These are phyloP conservation scores for Borovskyia barvae DNA, from an alignment of 208 protist species.

Conservation along the genomic window DNA sequence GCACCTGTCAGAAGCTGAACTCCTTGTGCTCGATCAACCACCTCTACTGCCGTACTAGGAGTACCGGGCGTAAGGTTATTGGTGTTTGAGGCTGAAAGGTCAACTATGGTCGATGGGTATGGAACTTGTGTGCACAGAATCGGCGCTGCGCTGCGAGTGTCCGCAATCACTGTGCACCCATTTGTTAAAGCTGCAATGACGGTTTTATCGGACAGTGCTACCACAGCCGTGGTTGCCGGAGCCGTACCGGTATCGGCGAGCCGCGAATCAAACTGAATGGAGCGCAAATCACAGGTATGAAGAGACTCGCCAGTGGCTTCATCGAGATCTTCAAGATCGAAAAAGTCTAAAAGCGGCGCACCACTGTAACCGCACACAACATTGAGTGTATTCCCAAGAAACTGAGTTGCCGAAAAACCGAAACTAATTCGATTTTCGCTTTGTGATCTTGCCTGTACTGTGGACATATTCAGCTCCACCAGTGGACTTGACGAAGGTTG, in stretches of 20 bases:
- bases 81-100: background rate
- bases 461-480: conserved; percentile 6
- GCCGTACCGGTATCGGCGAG: background rate
- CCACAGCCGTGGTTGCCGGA: conserved; percentile 27
- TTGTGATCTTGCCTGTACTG: conserved; percentile 8
- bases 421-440: conserved; percentile 30
- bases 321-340: conserved; percentile 79
- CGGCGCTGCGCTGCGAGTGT: conserved; percentile 21
- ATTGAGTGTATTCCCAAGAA: conserved; percentile 48
- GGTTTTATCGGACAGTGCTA: conserved; percentile 28
- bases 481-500: background rate
- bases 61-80: background rate
- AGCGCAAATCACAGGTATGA: conserved; percentile 35
- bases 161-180: conserved; percentile 41
- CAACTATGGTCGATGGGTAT: conserved; percentile 4
- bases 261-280: background rate
- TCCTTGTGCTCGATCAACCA: conserved; percentile 7
- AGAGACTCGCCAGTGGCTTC: conserved; percentile 51
- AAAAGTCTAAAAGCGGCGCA: conserved; percentile 47
- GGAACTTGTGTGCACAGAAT: conserved; percentile 11
- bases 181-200: conserved; percentile 47
- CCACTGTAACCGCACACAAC: conserved; percentile 42
- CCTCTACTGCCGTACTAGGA: conserved; percentile 4
- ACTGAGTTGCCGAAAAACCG: conserved; percentile 53
- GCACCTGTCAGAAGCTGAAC: conserved; percentile 43